These are phyloP conservation scores for Calocybe cyanea DNA, from an alignment of 768 basidiomycete genomes.

Conservation along the genomic window DNA sequence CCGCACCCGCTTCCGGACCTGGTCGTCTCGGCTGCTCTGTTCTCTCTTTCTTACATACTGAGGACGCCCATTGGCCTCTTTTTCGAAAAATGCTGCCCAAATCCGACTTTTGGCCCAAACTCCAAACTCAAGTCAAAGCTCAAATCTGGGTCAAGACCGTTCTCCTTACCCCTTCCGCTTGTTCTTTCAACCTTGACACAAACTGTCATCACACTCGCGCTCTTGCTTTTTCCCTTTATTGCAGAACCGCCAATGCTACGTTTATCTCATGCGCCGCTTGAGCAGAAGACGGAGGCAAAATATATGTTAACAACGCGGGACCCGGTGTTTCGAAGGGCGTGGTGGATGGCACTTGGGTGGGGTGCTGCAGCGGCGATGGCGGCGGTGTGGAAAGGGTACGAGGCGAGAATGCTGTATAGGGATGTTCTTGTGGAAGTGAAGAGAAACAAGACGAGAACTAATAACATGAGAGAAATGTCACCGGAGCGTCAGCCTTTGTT, in stretches of 20 bases:
- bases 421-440: conserved; percentile 55
- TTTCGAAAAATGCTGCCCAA: conserved; percentile 14
- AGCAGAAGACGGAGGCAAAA: too few relatives aligned
- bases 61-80: conserved; percentile 43
- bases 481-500: conserved; percentile 34
- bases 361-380: conserved; percentile 64
- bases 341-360: conserved; percentile 80
- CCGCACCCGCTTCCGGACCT: conserved; percentile 67
- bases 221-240: conserved; percentile 55
- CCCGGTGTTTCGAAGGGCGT: conserved; percentile 59
- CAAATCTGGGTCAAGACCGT: conserved; percentile 6
- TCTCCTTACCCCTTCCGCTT: conserved; percentile 27
- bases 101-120: conserved; percentile 4
- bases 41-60: conserved; percentile 53
- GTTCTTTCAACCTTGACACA: conserved; percentile 40
- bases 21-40: conserved; percentile 56
- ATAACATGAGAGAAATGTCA: not conserved
- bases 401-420: conserved; percentile 60
- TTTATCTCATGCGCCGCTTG: conserved; percentile 26
- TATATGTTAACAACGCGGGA: conserved; percentile 42
- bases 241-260: conserved; percentile 37
- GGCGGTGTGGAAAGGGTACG: conserved; percentile 68
- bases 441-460: not conserved
- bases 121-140: not conserved
- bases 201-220: conserved; percentile 45